Evolutionary conservation across 2,329 filamentous ascomycete genomes (phyloP), one percentile per base, ranked within the genome.

Genomic region (Trichophaea hybrida): DNA sequence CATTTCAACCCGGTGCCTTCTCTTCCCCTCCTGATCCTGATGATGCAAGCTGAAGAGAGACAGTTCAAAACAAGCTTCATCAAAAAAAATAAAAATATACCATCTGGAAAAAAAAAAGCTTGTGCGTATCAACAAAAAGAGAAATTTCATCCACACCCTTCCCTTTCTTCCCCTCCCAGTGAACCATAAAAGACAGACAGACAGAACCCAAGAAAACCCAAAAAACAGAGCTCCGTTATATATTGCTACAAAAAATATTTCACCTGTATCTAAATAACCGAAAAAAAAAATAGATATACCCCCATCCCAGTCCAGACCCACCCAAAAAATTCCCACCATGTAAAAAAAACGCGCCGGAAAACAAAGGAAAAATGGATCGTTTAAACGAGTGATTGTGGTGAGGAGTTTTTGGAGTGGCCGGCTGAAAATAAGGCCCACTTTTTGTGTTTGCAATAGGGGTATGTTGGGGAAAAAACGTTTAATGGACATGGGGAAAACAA

Each of bases 271-370:
- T 10, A 50, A 17, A 10, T 24, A 44, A 60, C 50, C 13, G 58
- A 51, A 61, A 63, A 59, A 35, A 60, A 61, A 58, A 48, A 50
- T 43, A 43, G 17, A 38, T 6, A 53, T 57, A 63, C 38, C 44
- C 40, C 58, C 57, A 61, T 61, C 56, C 52, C 55, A 61, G 58
- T 61, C 59, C 60, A 63, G 62, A 60, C 46, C 51, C 62, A 59
- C 52, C 61, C 62, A 66, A 61, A 59, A 61, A 64, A 59, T 63
- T 60, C 59, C 61, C 61, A 65, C 57, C 48, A 43, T 33, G 34
- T 13, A 64, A 57, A 62, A 58, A 63, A 63, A 65, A 62, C 59
- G 55, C 59, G 59, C 60, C 59, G 62, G 61, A 66, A 64, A 60
- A 60, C 55, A 64, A 32, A 61, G 59, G 59, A 58, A 55, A 59